Percentiles rank a stretch among this genome's conserved stretches.
These are phyloP conservation scores for Hygrocybe punicea DNA, from an alignment of 768 basidiomycete genomes.

Conservation along the genomic window DNA sequence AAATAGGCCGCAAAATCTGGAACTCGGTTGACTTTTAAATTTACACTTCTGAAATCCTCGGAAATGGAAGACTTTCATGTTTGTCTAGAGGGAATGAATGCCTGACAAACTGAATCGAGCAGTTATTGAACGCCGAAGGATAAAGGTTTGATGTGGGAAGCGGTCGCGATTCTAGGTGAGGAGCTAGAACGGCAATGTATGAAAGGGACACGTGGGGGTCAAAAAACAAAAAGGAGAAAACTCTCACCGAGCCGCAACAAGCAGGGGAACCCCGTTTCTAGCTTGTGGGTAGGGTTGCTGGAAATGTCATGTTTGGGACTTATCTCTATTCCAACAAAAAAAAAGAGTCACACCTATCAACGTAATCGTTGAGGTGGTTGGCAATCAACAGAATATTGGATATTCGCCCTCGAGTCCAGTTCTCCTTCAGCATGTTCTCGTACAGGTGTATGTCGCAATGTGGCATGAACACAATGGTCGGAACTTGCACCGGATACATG, in stretches of 20 bases:
- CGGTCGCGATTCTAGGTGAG: conserved; percentile 43
- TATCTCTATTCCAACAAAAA: conserved; percentile 1
- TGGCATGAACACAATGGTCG: conserved; percentile 74
- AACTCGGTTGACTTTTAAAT: background rate
- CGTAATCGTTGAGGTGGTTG: conserved; percentile 64
- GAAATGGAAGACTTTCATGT: background rate
- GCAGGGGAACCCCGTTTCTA: conserved; percentile 51
- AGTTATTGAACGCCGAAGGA: conserved; percentile 67
- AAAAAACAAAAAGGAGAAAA: conserved; percentile 1
- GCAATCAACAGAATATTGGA: conserved; percentile 55
- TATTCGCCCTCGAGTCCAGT: conserved; percentile 52
- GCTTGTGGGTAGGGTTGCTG: conserved; percentile 53
- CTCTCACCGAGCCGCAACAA: conserved; percentile 52
- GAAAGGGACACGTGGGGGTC: conserved; percentile 11
- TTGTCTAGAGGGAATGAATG: background rate
- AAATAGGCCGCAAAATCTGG: too few relatives aligned
- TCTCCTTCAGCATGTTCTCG: conserved; percentile 58
- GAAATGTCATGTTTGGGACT: conserved; percentile 7
- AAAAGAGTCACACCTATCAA: conserved; percentile 50
- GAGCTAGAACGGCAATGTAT: conserved; percentile 36
- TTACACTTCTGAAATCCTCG: background rate
- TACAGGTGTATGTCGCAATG: conserved; percentile 74
- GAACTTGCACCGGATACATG: conserved; percentile 33
- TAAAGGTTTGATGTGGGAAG: conserved; percentile 50
- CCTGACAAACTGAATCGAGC: conserved; percentile 51